Evolutionary conservation across 1,139 yeast species (phyloP).

Genomic region (Lipomyces yarrowii): DNA sequence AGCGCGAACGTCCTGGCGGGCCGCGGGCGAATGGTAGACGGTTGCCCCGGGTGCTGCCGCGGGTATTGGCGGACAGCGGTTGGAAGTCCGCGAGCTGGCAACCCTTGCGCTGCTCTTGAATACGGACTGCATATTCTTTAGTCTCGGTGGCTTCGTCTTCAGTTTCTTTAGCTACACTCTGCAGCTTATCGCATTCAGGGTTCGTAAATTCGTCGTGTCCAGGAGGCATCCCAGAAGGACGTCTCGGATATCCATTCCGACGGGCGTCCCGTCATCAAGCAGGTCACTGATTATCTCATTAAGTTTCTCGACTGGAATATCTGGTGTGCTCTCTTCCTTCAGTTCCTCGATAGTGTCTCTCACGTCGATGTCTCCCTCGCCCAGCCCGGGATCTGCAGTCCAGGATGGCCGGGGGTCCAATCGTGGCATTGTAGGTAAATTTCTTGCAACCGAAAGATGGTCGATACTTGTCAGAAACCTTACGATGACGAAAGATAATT

Average conservation of each 20-base stretch:
- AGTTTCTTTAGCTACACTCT: neutral
- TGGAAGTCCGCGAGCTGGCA: too few relatives aligned
- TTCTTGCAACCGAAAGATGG: neutral
- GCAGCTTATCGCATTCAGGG: neutral
- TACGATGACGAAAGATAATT: too few relatives aligned
- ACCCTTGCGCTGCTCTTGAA: neutral
- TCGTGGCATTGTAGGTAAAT: neutral
- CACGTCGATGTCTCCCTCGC: neutral
- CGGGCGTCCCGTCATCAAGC: neutral
- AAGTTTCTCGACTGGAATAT: neutral
- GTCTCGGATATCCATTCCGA: neutral
- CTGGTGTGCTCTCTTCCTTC: neutral
- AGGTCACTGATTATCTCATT: neutral
- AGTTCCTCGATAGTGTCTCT: neutral
- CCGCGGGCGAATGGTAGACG: too few relatives aligned
- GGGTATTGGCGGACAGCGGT: too few relatives aligned
- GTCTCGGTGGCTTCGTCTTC: neutral
- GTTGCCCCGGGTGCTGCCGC: too few relatives aligned
- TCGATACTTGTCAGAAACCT: too few relatives aligned
- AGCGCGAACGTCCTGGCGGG: too few relatives aligned
- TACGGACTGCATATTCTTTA: neutral
- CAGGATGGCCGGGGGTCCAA: neutral
- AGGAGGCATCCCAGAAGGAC: neutral
- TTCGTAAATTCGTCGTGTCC: neutral
- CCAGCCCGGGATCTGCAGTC: neutral